phyloP scores from a whole-genome alignment of 345 rosid species.

The Eucalyptus grandis region DNA sequence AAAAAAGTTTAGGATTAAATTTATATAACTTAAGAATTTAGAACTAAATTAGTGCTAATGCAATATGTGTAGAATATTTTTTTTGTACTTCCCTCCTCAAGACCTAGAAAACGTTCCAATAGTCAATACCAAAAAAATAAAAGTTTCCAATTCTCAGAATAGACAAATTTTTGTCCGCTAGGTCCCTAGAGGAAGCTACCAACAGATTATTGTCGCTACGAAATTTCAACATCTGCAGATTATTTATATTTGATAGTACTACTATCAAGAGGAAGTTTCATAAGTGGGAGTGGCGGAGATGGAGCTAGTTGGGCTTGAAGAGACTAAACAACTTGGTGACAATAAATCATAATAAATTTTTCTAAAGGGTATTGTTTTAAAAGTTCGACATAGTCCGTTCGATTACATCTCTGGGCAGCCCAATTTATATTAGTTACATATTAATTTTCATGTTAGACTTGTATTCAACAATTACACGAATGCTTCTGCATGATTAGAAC shows the following conservation, averaged over 20 bases:
- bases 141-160: too few relatives aligned
- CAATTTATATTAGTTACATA: background rate
- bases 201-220: background rate
- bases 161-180: too few relatives aligned
- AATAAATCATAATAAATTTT: background rate
- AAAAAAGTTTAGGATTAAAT: too few relatives aligned
- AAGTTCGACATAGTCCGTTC: background rate
- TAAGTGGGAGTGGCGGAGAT: background rate
- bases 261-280: background rate
- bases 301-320: background rate
- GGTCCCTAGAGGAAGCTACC: background rate
- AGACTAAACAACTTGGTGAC: background rate
- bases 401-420: background rate
- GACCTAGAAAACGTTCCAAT: background rate
- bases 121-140: background rate
- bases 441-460: background rate
- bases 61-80: too few relatives aligned
- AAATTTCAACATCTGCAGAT: background rate
- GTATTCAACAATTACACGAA: background rate
- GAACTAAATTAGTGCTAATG: too few relatives aligned
- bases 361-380: background rate
- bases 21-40: too few relatives aligned
- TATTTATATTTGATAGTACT: background rate
- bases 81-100: too few relatives aligned
- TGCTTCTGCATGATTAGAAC: background rate